Base-by-base conservation (phyloP, 2,329 filamentous ascomycete genomes). In the Aspergillus japonicus region DNA sequence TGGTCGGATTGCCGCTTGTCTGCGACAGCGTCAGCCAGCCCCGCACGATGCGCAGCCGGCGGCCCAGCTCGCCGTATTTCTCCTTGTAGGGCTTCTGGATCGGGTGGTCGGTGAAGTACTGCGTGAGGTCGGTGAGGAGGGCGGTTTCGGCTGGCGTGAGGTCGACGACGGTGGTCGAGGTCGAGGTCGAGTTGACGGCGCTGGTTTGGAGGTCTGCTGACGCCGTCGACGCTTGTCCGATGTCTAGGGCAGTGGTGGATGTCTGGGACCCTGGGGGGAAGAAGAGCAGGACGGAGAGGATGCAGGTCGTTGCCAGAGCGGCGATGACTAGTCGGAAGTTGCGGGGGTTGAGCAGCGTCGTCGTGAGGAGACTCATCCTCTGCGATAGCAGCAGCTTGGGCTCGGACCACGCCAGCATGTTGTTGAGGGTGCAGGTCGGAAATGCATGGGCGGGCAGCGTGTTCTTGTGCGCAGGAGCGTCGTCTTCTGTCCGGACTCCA, bases 31-130 rank as follows among this genome's bases (percentile, higher is more conserved):
- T 29, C 3, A 59, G 10, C 57, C 57, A 59, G 52, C 56, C 35
- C 35, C 52, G 47, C 3, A 59, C 7, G 29, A 59, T n/a, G 33
- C 47, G 57, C 21, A 42, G 55, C 10, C 57, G 57, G 4, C 42
- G 57, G 21, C 57, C 57, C 2, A 59, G n/a, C 3, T 59, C 52
- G 19, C 57, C 57, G 11, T 50, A 59, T 14, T 33, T 49, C 29
- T 51, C 48, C 14, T 59, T 59, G 21, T 50, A 59, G 3, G 57
- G 57, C 31, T 31, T 44, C 5, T 56, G 47, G 24, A 59, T 44
- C 3, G 57, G 52, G 23, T 51, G 35, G 23, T 59, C 57, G 26
- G 54, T 44, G 6, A 59, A 59, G 26, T 59, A 59, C 19, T 59
- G 47, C 1, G 52, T 14, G 5, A 52, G 5, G 8, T 59, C 52